Base-by-base conservation (phyloP, 192 early-diverging fungal genomes). In the Podila verticillata region DNA sequence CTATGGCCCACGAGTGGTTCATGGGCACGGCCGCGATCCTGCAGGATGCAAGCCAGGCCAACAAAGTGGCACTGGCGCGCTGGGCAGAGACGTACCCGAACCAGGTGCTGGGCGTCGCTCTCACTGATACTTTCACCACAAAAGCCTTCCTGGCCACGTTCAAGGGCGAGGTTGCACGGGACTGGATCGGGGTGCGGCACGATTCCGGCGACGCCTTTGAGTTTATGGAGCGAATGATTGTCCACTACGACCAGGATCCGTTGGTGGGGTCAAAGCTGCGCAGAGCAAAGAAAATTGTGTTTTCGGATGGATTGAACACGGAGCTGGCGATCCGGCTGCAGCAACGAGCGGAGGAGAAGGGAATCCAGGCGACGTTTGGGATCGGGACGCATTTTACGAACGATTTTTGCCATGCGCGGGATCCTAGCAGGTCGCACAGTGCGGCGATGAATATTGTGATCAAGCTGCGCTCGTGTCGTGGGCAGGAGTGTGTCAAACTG, bases 351-450 rank as follows among this genome's bases (percentile, higher is more conserved):
- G 81, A 83, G 8, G 35, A 73, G 31, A 66, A 68, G 32, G 88
- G 84, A 12, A 84, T 91, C 29, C 84, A 84, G 36, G 86, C 85
- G 26, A 72, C 81, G 1, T 94, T 93, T 79, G 93, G 93, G 0
- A 93, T 94, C 36, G 93, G 93, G 19, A 94, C 93, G 0, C 82
- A 89, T 61, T 89, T 94, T 35, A 93, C 93, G 7, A 94, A 94
- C 63, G 92, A 94, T 68, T 94, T 86, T 73, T 57, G 32, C 8
- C 74, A 75, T 30, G 62, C 61, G 0, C 84, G 72, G 3, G 63
- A 85, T 57, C 68, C 82, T 49, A 62, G 0, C 5, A 65, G 57
- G 36, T 54, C 20, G 0, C 32, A 20, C 58, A 73, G 62, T 84
- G 86, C 71, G 28, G 84, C 93, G 0, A 77, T 91, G 72, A 92